phyloP scores from a whole-genome alignment of 75 land plant species.

The Pinus taeda region DNA sequence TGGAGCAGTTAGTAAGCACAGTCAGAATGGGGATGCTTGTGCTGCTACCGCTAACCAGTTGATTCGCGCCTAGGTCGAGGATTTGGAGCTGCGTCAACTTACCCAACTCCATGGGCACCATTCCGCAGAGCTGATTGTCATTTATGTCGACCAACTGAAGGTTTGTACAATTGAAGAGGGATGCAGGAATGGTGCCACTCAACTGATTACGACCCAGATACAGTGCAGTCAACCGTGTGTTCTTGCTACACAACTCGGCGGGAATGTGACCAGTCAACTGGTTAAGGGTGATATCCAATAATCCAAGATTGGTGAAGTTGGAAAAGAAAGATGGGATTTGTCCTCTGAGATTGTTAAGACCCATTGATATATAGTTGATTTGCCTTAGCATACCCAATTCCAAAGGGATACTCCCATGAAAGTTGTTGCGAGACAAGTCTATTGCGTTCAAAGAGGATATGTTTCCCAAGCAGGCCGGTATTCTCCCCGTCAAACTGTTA shows the following conservation, averaged over 20 bases:
- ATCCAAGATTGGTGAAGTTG: neutral
- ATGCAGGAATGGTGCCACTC: no score
- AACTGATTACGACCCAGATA: neutral
- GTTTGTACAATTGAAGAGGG: neutral
- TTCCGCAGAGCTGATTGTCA: no score
- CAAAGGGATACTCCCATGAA: neutral
- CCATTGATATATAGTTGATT: neutral
- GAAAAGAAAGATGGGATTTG: neutral
- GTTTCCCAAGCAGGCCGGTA: neutral
- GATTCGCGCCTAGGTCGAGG: no score
- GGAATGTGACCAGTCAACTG: neutral
- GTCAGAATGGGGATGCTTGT: no score
- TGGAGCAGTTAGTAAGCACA: neutral
- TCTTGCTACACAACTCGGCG: neutral
- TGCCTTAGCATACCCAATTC: neutral
- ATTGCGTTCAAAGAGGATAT: neutral
- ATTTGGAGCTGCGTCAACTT: no score
- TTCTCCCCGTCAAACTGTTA: no score
- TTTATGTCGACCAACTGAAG: neutral
- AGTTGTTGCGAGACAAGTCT: neutral
- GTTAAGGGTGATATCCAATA: neutral
- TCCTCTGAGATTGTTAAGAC: neutral
- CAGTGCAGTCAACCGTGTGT: neutral
- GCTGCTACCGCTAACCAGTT: no score
- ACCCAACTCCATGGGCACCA: no score